phyloP scores from a whole-genome alignment of 257 asterid species.

The Eucommia ulmoides region DNA sequence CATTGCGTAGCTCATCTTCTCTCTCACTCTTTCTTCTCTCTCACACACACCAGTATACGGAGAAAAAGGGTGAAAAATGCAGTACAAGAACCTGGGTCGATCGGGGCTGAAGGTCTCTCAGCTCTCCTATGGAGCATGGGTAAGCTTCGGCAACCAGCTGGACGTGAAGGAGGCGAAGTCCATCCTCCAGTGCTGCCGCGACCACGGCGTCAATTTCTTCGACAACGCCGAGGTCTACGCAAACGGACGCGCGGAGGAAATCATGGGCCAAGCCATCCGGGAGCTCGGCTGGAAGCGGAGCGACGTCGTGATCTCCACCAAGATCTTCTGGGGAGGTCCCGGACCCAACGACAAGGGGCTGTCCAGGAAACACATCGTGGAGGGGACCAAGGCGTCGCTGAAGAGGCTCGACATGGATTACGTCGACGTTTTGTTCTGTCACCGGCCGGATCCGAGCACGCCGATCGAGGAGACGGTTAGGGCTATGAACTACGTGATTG shows the following conservation, averaged over 20 bases:
- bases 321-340: slow-evolving; percentile 98
- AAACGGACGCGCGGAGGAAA: slow-evolving; percentile 93
- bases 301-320: slow-evolving; percentile 78
- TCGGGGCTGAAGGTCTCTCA: slow-evolving; percentile 96
- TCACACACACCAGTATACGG: too few species aligned
- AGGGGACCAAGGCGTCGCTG: slow-evolving; percentile 68
- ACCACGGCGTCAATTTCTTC: slow-evolving; percentile 84
- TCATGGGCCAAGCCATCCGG: slow-evolving; percentile 96
- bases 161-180: slow-evolving; percentile 91
- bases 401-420: slow-evolving; percentile 89
- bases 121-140: slow-evolving; percentile 93
- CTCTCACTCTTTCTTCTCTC: too few species aligned
- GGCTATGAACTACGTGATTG: slow-evolving; percentile 94
- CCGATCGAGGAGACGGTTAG: slow-evolving; percentile 96
- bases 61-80: too few species aligned
- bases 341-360: slow-evolving; percentile 96
- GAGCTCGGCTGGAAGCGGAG: slow-evolving; percentile 95
- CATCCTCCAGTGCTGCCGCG: slow-evolving; percentile 91
- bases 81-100: slow-evolving; percentile 80
- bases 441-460: slow-evolving; percentile 65
- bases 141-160: slow-evolving; percentile 89
- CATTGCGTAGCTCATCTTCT: too few species aligned
- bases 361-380: slow-evolving; percentile 79
- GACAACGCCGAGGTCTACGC: slow-evolving; percentile 99
- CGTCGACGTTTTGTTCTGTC: slow-evolving; percentile 73